phyloP scores from a whole-genome alignment of 2,329 filamentous ascomycete genomes.

The Diaporthe citri region DNA sequence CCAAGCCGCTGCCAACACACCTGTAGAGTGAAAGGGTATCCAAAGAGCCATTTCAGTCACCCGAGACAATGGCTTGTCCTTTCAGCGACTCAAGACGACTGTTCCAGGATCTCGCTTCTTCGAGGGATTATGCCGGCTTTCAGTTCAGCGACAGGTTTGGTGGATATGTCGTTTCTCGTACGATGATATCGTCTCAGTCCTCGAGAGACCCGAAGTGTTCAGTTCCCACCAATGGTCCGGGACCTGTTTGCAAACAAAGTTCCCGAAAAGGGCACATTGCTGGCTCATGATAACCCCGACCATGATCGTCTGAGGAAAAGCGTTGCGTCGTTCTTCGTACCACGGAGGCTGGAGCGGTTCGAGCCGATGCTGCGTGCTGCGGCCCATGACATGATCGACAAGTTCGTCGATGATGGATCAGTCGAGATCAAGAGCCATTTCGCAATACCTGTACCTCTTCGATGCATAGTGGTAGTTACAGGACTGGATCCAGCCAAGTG shows the following conservation, averaged over 20 bases:
- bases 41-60: background rate
- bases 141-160: conserved; percentile 3
- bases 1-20: too few species aligned
- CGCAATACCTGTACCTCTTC: background rate
- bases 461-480: background rate
- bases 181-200: background rate
- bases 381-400: conserved; percentile 7
- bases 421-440: background rate
- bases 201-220: background rate
- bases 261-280: conserved; percentile 3
- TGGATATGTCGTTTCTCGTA: conserved; percentile 4
- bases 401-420: background rate
- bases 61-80: background rate
- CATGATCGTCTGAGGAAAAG: conserved; percentile 5
- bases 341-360: background rate
- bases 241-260: background rate
- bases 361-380: conserved; percentile 9
- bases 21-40: background rate
- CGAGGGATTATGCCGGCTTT: background rate
- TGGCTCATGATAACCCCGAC: conserved; percentile 1
- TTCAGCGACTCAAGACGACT: conserved; percentile 10
- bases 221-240: background rate
- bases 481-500: background rate
- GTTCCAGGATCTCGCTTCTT: conserved; percentile 10
- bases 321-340: conserved; percentile 3